Evolutionary conservation across 495 filamentous ascomycete species (phyloP).

Genomic region (Aspergillus sclerotiicarbonarius): DNA sequence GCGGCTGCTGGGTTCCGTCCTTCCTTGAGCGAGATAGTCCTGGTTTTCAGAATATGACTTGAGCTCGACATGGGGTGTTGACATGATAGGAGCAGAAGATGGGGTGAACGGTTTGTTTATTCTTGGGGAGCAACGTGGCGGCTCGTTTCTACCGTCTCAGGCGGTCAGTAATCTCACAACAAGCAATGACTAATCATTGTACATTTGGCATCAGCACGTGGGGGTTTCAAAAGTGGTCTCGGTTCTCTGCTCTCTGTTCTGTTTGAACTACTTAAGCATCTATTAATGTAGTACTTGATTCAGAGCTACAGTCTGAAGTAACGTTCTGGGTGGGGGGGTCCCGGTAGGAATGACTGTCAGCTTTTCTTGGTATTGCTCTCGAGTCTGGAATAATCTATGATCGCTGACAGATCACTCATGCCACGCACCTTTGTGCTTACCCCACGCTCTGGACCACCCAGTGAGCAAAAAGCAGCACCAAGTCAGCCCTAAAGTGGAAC

Average conservation of each 20-base stretch:
- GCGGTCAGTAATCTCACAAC: background rate
- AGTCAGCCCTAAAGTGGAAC: slow-evolving; percentile 2
- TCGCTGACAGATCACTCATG: slow-evolving; percentile 3
- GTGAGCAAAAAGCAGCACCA: slow-evolving; percentile 4
- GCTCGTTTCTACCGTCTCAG: background rate
- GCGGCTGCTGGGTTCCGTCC: slow-evolving; percentile 16
- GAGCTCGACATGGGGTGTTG: slow-evolving; percentile 9
- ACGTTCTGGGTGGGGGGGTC: too few species aligned
- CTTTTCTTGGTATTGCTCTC: too few species aligned
- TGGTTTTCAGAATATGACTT: slow-evolving; percentile 17
- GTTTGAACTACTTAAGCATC: too few species aligned
- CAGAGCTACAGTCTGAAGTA: too few species aligned
- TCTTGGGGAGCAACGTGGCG: background rate
- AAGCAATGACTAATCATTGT: background rate
- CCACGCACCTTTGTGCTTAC: slow-evolving; percentile 5
- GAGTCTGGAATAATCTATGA: too few species aligned
- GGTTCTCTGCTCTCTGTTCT: too few species aligned
- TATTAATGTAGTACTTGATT: too few species aligned
- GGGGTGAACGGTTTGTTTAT: too few species aligned
- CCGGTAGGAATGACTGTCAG: too few species aligned
- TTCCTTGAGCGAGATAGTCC: slow-evolving; percentile 15
- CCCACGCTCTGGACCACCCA: background rate
- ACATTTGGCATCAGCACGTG: too few species aligned
- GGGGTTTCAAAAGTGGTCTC: too few species aligned
- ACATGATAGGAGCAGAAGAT: slow-evolving; percentile 10